Conservation (phyloP, 345 rosid genomes). For the Murraya paniculata region DNA sequence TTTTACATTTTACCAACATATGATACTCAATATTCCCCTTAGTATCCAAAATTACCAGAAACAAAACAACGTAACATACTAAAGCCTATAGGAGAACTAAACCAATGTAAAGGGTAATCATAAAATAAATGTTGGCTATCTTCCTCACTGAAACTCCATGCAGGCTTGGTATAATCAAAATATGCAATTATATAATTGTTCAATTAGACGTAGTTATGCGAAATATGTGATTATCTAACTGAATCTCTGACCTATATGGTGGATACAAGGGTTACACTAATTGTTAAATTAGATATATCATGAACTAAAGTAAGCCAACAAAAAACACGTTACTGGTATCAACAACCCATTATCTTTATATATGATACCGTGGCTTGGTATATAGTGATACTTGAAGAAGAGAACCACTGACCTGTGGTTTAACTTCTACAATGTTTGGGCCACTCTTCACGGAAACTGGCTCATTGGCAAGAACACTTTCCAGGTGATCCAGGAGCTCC, state of each 20-base stretch:
- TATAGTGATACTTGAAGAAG: neutral
- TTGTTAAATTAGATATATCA: neutral
- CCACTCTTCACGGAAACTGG: conserved; percentile 92
- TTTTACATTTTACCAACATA: neutral
- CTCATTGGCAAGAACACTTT: conserved; percentile 87
- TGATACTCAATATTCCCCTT: neutral
- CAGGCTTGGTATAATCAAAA: neutral
- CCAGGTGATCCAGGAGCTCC: conserved; percentile 92
- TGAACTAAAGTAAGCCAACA: neutral
- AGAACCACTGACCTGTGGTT: conserved; percentile 74
- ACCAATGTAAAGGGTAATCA: neutral
- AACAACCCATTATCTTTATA: neutral
- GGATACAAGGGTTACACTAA: neutral
- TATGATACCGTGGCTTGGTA: neutral
- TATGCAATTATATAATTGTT: neutral
- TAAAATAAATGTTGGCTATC: neutral
- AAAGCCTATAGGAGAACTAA: neutral
- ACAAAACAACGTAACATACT: neutral
- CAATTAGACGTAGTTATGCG: too few relatives aligned
- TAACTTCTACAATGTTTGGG: conserved; percentile 87
- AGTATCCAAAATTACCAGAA: neutral
- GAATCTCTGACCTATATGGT: neutral
- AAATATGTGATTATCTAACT: too few relatives aligned
- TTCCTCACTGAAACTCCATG: neutral
- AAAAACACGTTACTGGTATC: neutral